Conservation (phyloP, 768 basidiomycete species). For the Dioszegia hungarica region DNA sequence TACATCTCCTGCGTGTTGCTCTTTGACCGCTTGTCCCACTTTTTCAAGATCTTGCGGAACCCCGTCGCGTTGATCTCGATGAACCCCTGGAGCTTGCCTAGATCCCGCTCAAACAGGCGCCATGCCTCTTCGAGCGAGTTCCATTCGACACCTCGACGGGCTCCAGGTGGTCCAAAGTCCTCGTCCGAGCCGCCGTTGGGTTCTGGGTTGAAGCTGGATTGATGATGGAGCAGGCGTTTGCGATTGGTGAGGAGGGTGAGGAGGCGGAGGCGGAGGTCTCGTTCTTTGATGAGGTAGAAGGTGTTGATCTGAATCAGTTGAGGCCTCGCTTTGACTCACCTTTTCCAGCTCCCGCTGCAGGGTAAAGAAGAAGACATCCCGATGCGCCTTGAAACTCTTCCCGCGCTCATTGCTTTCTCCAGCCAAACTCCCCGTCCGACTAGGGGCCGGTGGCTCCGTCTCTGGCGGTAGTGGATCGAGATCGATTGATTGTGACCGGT, state of each 20-base stretch:
- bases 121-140: slow-evolving; percentile 95
- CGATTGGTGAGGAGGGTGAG: slow-evolving; percentile 91
- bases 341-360: slow-evolving; percentile 96
- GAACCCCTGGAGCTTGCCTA: slow-evolving; percentile 95
- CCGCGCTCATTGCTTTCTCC: slow-evolving; percentile 65
- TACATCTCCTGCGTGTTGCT: slow-evolving; percentile 96
- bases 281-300: slow-evolving; percentile 96
- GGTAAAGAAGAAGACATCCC: slow-evolving; percentile 98
- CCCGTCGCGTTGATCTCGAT: slow-evolving; percentile 96
- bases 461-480: slow-evolving; percentile 42
- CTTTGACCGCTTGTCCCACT: slow-evolving; percentile 95
- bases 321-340: slow-evolving; percentile 53
- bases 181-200: slow-evolving; percentile 65
- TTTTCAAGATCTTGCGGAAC: slow-evolving; percentile 95
- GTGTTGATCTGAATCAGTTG: slow-evolving; percentile 73
- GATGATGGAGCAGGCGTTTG: slow-evolving; percentile 57
- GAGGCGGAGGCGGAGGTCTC: slow-evolving; percentile 83
- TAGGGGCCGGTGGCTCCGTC: slow-evolving; percentile 40
- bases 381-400: slow-evolving; percentile 85
- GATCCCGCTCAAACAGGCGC: slow-evolving; percentile 83
- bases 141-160: slow-evolving; percentile 72
- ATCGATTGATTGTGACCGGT: not conserved
- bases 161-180: slow-evolving; percentile 22
- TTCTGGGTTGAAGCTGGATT: slow-evolving; percentile 43
- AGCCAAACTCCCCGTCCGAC: slow-evolving; percentile 39